Conservation (phyloP, 768 basidiomycete genomes). For the Pleurotus djamor region DNA sequence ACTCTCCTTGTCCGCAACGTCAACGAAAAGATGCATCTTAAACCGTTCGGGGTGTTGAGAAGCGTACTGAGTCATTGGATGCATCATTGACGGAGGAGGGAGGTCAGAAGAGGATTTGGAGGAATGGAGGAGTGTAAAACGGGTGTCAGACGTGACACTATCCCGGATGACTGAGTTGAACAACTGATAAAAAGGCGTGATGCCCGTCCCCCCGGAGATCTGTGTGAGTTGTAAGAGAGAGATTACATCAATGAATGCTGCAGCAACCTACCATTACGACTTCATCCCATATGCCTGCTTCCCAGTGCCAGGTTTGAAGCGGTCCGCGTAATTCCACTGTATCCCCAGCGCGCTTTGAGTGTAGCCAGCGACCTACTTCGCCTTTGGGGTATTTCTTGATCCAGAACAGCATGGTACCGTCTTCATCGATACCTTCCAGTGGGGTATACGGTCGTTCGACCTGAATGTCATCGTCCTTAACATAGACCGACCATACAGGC, state of each 20-base stretch:
- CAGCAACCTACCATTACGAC: constrained; percentile 59
- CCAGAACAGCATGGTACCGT: constrained; percentile 76
- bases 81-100: constrained; percentile 63
- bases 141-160: constrained; percentile 32
- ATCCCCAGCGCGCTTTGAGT: constrained; percentile 66
- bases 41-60: constrained; percentile 53
- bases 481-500: constrained; percentile 73
- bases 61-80: constrained; percentile 48
- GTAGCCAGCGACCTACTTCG: constrained; percentile 83
- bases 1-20: constrained; percentile 33
- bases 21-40: constrained; percentile 61
- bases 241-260: not conserved
- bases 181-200: constrained; percentile 83
- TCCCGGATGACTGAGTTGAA: constrained; percentile 50
- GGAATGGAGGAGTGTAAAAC: constrained; percentile 72
- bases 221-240: constrained; percentile 20
- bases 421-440: constrained; percentile 62
- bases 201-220: constrained; percentile 89
- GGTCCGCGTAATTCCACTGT: constrained; percentile 77
- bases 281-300: constrained; percentile 65
- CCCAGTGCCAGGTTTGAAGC: constrained; percentile 62
- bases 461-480: constrained; percentile 89
- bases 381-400: constrained; percentile 76
- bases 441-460: constrained; percentile 88
- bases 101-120: constrained; percentile 61